Evolutionary conservation across 1,139 yeast genomes (phyloP), one percentile per base, ranked within the genome.

Genomic region (Lodderomyces elongisporus): DNA sequence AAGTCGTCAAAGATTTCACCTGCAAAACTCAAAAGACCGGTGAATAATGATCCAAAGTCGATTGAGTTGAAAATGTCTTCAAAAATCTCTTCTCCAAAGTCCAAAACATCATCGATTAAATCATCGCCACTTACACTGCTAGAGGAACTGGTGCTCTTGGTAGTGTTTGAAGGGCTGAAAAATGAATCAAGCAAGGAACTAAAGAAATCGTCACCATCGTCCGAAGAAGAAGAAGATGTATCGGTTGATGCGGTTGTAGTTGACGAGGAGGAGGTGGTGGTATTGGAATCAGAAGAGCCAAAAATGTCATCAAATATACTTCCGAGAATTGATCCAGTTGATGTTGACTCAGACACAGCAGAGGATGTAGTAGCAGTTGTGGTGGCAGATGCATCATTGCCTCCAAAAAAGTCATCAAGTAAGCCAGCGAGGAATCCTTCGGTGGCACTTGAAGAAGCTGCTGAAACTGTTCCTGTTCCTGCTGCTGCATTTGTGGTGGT

Each of bases 221-320:
- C 26, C 12, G 36, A 34, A 14, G 50, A 32, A 7, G 49, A 27
- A 16, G 45, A 26, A 9, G 52, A 27, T 4, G 45, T 17, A 3
- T 44, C 27, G 13, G 48, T 24, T 8, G 45, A 27, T 18, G 35
- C 27, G 25, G 37, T 28, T 13, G 38, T 26, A 7, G 22, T 7
- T 7, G 25, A 16, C 7, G 30, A 14, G 13, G 37, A 4, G 17
- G n/a, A 10, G 9, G 7, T 10, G 9, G 10, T 7, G 22, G 7
- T 10, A 18, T 18, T 18, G 10, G 7, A 7, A 18, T 18, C 10
- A 7, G 22, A 10, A 7, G 22, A 18, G 22, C 44, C 46, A 32
- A 46, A 46, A 15, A 47, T 34, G 21, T 33, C 48, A 28, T 41
- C 47, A 14, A 52, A 38, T 18, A 53, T 37, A 10, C 35, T 42